These are phyloP conservation scores for Chlorella sp. DNA, from an alignment of 139 green algal species.

Conservation along the genomic window DNA sequence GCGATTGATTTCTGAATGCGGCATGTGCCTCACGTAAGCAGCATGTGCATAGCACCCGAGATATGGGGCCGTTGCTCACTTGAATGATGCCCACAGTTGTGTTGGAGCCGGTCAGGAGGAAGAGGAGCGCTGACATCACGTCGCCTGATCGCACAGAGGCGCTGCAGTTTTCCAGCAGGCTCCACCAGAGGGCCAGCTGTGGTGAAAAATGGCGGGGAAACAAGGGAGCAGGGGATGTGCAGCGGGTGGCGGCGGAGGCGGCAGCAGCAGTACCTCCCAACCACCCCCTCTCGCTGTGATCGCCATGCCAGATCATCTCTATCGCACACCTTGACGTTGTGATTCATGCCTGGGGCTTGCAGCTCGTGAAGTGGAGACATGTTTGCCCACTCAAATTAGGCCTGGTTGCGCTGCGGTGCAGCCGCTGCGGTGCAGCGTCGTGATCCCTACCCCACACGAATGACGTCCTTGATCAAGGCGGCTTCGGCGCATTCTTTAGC, in stretches of 20 bases:
- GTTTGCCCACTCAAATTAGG: not conserved
- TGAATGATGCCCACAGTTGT: constrained; percentile 47
- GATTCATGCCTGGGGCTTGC: not conserved
- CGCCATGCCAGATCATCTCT: not conserved
- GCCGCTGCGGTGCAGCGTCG: not conserved
- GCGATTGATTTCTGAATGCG: too few species aligned
- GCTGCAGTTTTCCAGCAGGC: constrained; percentile 46
- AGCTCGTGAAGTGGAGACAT: too few species aligned
- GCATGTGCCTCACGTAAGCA: not conserved
- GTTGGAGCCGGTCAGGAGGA: constrained; percentile 45
- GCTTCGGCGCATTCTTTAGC: too few species aligned
- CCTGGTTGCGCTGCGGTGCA: not conserved
- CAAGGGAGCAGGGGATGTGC: not conserved
- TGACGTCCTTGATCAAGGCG: too few species aligned
- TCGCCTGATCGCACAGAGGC: constrained; percentile 48
- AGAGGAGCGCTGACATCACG: constrained; percentile 47
- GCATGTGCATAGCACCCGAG: not conserved
- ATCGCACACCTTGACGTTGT: constrained; percentile 24
- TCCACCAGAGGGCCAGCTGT: constrained; percentile 47
- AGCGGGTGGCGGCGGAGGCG: not conserved
- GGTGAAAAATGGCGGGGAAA: not conserved
- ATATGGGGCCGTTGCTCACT: not conserved
- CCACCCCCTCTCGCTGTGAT: not conserved
- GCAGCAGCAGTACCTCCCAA: not conserved
- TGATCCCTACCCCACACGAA: too few species aligned